Base-by-base conservation (phyloP, 371 early-diverging fungal genomes). In the Mucor sp. region DNA sequence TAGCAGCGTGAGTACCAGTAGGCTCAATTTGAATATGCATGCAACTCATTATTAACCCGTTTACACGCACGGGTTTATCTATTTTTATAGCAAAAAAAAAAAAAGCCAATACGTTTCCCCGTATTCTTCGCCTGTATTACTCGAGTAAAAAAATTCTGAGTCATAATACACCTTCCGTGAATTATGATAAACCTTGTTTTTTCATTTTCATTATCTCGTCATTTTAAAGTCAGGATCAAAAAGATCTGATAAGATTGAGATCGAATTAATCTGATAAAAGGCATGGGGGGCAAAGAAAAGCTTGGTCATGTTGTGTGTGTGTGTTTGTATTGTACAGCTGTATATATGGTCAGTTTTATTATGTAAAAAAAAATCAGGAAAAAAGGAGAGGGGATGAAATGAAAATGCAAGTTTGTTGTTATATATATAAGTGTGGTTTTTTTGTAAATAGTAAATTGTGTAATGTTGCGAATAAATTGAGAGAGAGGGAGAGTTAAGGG, bases 221-320 rank as follows among this genome's bases (percentile, higher is more conserved):
- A 25, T 30, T 56, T 56, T 0, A 56, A 56, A 56, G 30, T 32
- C 56, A 56, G 56, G 56, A 56, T 56, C 56, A 56, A 56, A 56
- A 56, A 30, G n/a, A 56, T 56, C 56, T 30, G 56, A 56, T 56
- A 56, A 56, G 56, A 30, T 56, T 6, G 30, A 56, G 56, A 56
- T 56, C 30, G 27, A 56, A 32, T 30, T 1, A 7, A 56, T 56
- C 56, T 56, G 56, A 56, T 56, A 56, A 56, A 37, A 30, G 6
- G n/a, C 56, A 56, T 56, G 56, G 56, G 56, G 17, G 9, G 14
- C 7, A n/a, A n/a, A 32, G 4, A 47, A 11, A 55, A 27, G 19
- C 28, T 55, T 2, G 23, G 12, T 55, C 14, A 33, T 58, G 35
- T 17, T 17, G 23, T 58, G 58, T 57, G 19, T 57, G 17, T 55